A percentile compares a stretch with the other conserved stretches of the same genome.
Evolutionary conservation across 805 yeast species (phyloP).

Genomic region (Candida succiphila): DNA sequence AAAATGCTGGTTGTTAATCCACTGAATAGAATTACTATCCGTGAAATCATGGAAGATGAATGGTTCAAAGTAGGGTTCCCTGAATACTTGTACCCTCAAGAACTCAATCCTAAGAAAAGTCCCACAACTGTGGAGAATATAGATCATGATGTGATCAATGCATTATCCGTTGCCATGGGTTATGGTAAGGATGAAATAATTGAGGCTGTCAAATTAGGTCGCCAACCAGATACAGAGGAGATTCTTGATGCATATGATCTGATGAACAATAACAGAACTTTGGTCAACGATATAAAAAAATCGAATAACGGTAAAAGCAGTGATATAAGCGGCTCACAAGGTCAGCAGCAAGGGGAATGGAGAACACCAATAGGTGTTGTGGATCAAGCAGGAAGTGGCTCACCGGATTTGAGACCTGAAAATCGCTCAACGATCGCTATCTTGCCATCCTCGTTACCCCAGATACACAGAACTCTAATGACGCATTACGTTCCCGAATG

Average conservation of each 20-base stretch:
- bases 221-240: constrained; percentile 48
- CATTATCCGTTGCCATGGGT: constrained; percentile 78
- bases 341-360: constrained; percentile 15
- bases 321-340: constrained; percentile 1
- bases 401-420: constrained; percentile 7
- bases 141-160: constrained; percentile 68
- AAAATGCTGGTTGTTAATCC: constrained; percentile 95
- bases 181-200: constrained; percentile 76
- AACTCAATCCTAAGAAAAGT: constrained; percentile 25
- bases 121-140: constrained; percentile 28
- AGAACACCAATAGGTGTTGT: constrained; percentile 21
- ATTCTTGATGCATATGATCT: constrained; percentile 79
- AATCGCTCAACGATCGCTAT: constrained; percentile 78
- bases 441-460: constrained; percentile 87
- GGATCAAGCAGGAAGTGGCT: background rate
- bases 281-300: constrained; percentile 57
- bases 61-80: constrained; percentile 85
- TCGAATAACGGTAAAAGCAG: constrained; percentile 5
- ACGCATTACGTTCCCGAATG: constrained; percentile 26
- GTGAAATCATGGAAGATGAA: constrained; percentile 85
- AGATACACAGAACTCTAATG: constrained; percentile 92
- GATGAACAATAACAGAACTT: constrained; percentile 67
- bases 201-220: constrained; percentile 42
- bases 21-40: constrained; percentile 83
- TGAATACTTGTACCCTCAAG: constrained; percentile 64